phyloP scores from a whole-genome alignment of 2,329 filamentous ascomycete species.

The Cryphonectria carpinicola region DNA sequence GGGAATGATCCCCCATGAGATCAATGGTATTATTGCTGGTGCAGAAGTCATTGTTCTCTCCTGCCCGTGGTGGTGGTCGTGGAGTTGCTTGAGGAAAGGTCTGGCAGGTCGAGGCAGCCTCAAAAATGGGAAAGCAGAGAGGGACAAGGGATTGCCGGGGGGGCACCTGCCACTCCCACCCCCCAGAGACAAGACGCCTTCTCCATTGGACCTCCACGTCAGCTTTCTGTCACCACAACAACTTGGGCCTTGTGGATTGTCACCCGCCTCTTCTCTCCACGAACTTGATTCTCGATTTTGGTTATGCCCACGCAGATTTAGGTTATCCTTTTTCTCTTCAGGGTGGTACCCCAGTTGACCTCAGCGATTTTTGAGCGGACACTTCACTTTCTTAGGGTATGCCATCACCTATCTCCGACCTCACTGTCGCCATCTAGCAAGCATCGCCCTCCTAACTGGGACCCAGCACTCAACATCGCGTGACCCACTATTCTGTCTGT shows the following conservation, averaged over 20 bases:
- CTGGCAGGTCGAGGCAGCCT: not conserved
- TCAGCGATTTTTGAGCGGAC: constrained; percentile 27
- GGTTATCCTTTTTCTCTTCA: constrained; percentile 28
- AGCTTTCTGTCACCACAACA: not conserved
- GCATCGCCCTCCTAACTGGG: not conserved
- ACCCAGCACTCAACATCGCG: not conserved
- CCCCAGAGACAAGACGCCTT: not conserved
- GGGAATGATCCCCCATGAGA: not conserved
- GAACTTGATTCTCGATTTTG: constrained; percentile 22
- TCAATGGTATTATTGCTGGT: not conserved
- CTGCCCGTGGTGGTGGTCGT: not conserved
- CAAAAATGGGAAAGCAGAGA: not conserved
- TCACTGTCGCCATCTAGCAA: not conserved
- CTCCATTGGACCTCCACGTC: not conserved
- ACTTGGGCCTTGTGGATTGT: not conserved
- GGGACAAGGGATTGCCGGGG: too few species aligned
- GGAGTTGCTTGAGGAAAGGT: not conserved
- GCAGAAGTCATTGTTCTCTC: not conserved
- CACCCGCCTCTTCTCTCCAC: constrained; percentile 10
- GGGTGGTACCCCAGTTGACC: constrained; percentile 17
- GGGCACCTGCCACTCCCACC: not conserved
- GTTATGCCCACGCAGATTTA: constrained; percentile 27
- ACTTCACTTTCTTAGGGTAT: constrained; percentile 22
- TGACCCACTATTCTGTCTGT: not conserved
- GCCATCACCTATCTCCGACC: not conserved